Percentiles rank a stretch among this genome's conserved stretches.
phyloP scores from a whole-genome alignment of 2,329 filamentous ascomycete genomes.

The Arthroderma sp. region DNA sequence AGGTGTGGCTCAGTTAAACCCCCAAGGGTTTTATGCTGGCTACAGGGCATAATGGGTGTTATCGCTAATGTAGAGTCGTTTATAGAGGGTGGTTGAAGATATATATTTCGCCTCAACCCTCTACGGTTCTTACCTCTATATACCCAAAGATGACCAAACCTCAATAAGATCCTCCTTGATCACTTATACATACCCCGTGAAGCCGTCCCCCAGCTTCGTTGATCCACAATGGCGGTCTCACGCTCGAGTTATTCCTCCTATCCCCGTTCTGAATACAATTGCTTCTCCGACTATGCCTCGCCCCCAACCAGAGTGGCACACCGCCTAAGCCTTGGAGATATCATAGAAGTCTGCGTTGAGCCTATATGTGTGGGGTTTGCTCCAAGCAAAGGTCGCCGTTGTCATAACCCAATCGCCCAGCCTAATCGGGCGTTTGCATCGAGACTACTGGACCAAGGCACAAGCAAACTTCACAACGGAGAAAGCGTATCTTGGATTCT shows the following conservation, averaged over 20 bases:
- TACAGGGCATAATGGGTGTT: too few relatives aligned
- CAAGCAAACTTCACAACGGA: background rate
- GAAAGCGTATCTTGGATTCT: background rate
- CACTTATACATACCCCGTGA: background rate
- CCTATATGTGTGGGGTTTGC: background rate
- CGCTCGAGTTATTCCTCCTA: background rate
- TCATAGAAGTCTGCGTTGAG: background rate
- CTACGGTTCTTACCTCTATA: too few relatives aligned
- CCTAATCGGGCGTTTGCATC: background rate
- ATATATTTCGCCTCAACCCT: too few relatives aligned
- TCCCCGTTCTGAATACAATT: background rate
- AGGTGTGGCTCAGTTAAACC: too few relatives aligned
- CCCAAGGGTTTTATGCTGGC: too few relatives aligned
- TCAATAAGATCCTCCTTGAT: background rate
- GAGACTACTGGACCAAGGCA: background rate
- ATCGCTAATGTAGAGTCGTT: too few relatives aligned
- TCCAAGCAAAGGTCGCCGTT: background rate
- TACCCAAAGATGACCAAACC: background rate
- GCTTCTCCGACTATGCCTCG: background rate
- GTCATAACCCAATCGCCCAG: background rate
- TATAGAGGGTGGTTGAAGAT: too few relatives aligned
- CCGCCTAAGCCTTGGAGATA: background rate
- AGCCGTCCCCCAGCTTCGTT: background rate
- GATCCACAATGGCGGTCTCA: background rate
- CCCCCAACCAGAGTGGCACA: background rate